A percentile compares a stretch with the other conserved stretches of the same genome.
These are phyloP conservation scores for Lenzites betulinus DNA, from an alignment of 768 basidiomycete genomes.

Conservation along the genomic window DNA sequence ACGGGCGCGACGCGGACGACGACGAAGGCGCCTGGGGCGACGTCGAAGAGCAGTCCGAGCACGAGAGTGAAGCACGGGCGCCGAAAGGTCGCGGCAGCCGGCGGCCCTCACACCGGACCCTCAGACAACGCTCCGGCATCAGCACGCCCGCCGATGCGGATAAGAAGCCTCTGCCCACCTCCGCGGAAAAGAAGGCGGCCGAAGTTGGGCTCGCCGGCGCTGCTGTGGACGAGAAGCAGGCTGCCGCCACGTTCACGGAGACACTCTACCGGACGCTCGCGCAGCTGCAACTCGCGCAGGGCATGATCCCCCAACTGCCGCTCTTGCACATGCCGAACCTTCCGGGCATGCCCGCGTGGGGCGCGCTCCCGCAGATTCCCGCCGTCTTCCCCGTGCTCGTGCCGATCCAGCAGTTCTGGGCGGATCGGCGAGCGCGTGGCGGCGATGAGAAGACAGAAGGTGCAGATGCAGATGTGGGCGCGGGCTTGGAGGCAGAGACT, in stretches of 20 bases:
- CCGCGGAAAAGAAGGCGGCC: conserved; percentile 27
- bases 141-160: conserved; percentile 3
- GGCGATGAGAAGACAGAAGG: conserved; percentile 30
- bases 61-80: conserved; percentile 31
- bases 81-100: conserved; percentile 6
- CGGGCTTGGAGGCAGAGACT: conserved; percentile 9
- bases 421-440: conserved; percentile 43
- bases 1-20: conserved; percentile 40
- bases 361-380: conserved; percentile 62
- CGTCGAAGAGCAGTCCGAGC: conserved; percentile 64
- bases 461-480: conserved; percentile 3
- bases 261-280: conserved; percentile 76
- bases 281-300: conserved; percentile 55
- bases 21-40: conserved; percentile 70
- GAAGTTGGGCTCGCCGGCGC: conserved; percentile 21
- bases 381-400: conserved; percentile 81
- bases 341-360: conserved; percentile 55
- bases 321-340: conserved; percentile 39
- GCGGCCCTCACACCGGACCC: conserved; percentile 8
- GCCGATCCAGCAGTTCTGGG: conserved; percentile 66
- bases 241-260: conserved; percentile 56
- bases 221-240: conserved; percentile 31
- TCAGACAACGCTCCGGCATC: conserved; percentile 5
- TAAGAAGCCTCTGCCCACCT: neutral
- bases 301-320: conserved; percentile 47